Percentiles rank a stretch among this genome's conserved stretches.
phyloP scores from a whole-genome alignment of 352 stramenopile species.

The Pythium volutum region DNA sequence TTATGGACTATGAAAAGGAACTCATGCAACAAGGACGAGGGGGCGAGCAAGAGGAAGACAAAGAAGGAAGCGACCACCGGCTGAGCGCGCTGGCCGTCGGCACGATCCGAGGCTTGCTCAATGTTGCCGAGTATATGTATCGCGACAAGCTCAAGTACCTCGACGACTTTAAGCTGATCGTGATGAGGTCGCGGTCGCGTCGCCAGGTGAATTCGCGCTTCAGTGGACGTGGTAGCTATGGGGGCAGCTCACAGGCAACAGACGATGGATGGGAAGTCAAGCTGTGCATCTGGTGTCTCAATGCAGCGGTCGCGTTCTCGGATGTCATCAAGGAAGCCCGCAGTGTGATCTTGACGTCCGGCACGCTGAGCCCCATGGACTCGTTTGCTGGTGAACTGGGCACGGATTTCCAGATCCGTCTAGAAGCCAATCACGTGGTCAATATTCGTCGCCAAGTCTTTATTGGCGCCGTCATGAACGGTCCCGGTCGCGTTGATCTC shows the following conservation, averaged over 20 bases:
- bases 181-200: conserved; percentile 36
- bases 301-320: conserved; percentile 79
- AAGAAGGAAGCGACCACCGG: conserved; percentile 21
- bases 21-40: conserved; percentile 19
- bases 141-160: conserved; percentile 75
- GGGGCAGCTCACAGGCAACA: conserved; percentile 20
- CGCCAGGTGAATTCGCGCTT: conserved; percentile 11
- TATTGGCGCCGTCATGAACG: conserved; percentile 67
- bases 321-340: conserved; percentile 63
- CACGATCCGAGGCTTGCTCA: conserved; percentile 59
- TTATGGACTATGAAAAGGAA: conserved; percentile 56
- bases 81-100: conserved; percentile 52
- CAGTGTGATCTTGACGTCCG: conserved; percentile 81
- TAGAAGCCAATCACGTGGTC: conserved; percentile 86
- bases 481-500: conserved; percentile 61
- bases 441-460: conserved; percentile 88
- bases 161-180: conserved; percentile 79
- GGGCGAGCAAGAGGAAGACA: neutral
- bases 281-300: conserved; percentile 86
- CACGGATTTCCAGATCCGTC: conserved; percentile 71
- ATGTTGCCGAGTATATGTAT: conserved; percentile 80
- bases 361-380: conserved; percentile 84
- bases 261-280: conserved; percentile 53
- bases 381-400: conserved; percentile 84
- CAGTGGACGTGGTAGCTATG: conserved; percentile 7